A percentile compares a stretch with the other conserved stretches of the same genome.
Evolutionary conservation across 805 yeast species (phyloP).

Genomic region (Metschnikowia baotianmanensis): DNA sequence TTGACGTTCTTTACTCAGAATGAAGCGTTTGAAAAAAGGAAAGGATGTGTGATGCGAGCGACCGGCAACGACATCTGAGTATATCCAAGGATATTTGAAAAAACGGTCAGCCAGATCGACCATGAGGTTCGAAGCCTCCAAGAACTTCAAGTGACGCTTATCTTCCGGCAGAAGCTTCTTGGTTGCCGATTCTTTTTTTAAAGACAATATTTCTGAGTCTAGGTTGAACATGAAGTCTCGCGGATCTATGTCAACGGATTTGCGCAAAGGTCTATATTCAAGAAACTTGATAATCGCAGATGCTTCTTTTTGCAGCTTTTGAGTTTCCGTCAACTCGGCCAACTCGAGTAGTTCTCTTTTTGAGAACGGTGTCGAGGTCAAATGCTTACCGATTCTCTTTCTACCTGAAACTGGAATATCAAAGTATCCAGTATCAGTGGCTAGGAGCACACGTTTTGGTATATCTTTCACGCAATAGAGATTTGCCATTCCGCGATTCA

Average conservation of each 20-base stretch:
- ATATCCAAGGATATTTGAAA: slow-evolving; percentile 42
- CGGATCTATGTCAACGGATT: slow-evolving; percentile 18
- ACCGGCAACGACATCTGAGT: slow-evolving; percentile 34
- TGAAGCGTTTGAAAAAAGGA: slow-evolving; percentile 37
- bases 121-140: slow-evolving; percentile 24
- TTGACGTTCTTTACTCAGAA: slow-evolving; percentile 36
- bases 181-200: slow-evolving; percentile 20
- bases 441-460: slow-evolving; percentile 26
- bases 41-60: slow-evolving; percentile 30
- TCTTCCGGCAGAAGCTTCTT: slow-evolving; percentile 20
- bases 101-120: slow-evolving; percentile 28
- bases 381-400: slow-evolving; percentile 20
- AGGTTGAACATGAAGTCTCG: slow-evolving; percentile 34
- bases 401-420: slow-evolving; percentile 31
- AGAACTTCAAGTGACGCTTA: slow-evolving; percentile 26
- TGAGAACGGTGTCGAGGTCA: not conserved
- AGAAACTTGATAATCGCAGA: slow-evolving; percentile 1
- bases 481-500: slow-evolving; percentile 33
- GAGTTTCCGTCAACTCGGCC: not conserved
- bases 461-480: slow-evolving; percentile 31
- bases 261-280: slow-evolving; percentile 9
- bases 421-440: slow-evolving; percentile 24
- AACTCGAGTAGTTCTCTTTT: slow-evolving; percentile 8
- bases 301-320: not conserved
- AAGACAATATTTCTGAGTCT: slow-evolving; percentile 24